These are phyloP conservation scores for Protea cynaroides DNA, from an alignment of 164 flowering plant genomes.

Conservation along the genomic window DNA sequence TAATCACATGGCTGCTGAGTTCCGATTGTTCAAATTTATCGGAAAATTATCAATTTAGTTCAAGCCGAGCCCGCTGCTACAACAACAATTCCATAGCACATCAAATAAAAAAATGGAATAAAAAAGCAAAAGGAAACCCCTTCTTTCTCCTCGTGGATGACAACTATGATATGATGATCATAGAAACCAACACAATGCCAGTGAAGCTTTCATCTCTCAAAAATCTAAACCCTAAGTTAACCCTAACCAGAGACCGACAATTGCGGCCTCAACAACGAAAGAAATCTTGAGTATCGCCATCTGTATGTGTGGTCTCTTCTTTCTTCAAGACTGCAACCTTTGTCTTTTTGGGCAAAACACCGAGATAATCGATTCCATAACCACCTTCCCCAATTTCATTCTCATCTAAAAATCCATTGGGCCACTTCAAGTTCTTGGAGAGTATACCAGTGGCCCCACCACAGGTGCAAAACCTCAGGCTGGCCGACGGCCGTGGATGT, in stretches of 20 bases:
- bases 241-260: not conserved
- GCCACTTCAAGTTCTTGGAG: conserved; percentile 25
- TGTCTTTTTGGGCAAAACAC: conserved; percentile 17
- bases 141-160: not conserved
- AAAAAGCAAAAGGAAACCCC: not conserved
- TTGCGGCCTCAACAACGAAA: not conserved
- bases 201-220: not conserved
- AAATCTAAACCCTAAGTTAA: not conserved
- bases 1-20: not conserved
- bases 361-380: conserved; percentile 28
- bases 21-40: not conserved
- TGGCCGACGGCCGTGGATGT: not conserved
- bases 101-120: not conserved
- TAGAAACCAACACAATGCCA: not conserved
- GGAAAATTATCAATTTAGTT: not conserved
- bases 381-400: conserved; percentile 32
- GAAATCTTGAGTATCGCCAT: not conserved
- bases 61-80: not conserved
- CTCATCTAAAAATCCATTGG: conserved; percentile 22
- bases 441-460: conserved; percentile 14
- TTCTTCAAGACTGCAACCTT: conserved; percentile 27
- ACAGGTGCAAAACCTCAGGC: conserved; percentile 4
- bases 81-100: not conserved
- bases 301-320: not conserved
- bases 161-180: not conserved